phyloP scores from a whole-genome alignment of 2,329 filamentous ascomycete genomes.

The Alternaria angustiovoidea region DNA sequence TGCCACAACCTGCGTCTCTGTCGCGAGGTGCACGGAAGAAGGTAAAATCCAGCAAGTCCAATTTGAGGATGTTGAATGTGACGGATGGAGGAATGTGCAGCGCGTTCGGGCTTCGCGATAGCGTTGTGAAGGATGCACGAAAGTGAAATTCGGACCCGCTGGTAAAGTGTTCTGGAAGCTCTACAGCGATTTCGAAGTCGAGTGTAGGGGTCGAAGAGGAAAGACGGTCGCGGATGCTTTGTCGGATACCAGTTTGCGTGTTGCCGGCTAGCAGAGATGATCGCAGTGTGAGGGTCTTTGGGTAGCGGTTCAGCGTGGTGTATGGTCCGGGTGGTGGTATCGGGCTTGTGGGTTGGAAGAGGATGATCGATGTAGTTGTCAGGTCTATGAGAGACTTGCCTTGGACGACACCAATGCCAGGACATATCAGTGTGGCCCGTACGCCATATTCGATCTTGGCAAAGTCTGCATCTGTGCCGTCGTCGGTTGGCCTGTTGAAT shows the following conservation, averaged over 20 bases:
- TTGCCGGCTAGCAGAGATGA: slow-evolving; percentile 25
- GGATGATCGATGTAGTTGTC: slow-evolving; percentile 17
- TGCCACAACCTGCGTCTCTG: slow-evolving; percentile 2
- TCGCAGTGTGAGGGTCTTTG: slow-evolving; percentile 25
- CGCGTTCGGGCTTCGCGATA: slow-evolving; percentile 20
- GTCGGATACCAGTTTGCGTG: slow-evolving; percentile 26
- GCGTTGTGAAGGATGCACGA: slow-evolving; percentile 21
- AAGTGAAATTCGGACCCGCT: slow-evolving; percentile 32
- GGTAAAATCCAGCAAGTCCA: slow-evolving; percentile 31
- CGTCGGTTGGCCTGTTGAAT: not conserved
- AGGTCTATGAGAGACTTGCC: slow-evolving; percentile 19
- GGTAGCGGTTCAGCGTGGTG: slow-evolving; percentile 2
- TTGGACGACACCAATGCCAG: slow-evolving; percentile 17
- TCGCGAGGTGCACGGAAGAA: slow-evolving; percentile 34
- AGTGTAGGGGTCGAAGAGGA: slow-evolving; percentile 33
- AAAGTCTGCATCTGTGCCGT: slow-evolving; percentile 20
- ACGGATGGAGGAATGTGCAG: slow-evolving; percentile 22
- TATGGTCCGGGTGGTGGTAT: slow-evolving; percentile 6
- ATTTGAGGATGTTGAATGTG: slow-evolving; percentile 25
- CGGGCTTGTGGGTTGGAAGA: slow-evolving; percentile 26
- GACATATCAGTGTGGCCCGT: slow-evolving; percentile 23
- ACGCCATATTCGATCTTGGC: slow-evolving; percentile 33
- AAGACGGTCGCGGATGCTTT: slow-evolving; percentile 31
- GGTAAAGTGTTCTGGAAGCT: slow-evolving; percentile 25
- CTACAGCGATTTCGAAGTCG: slow-evolving; percentile 25